Conservation (phyloP, 2,329 filamentous ascomycete genomes). For the Colletotrichum paranaense region DNA sequence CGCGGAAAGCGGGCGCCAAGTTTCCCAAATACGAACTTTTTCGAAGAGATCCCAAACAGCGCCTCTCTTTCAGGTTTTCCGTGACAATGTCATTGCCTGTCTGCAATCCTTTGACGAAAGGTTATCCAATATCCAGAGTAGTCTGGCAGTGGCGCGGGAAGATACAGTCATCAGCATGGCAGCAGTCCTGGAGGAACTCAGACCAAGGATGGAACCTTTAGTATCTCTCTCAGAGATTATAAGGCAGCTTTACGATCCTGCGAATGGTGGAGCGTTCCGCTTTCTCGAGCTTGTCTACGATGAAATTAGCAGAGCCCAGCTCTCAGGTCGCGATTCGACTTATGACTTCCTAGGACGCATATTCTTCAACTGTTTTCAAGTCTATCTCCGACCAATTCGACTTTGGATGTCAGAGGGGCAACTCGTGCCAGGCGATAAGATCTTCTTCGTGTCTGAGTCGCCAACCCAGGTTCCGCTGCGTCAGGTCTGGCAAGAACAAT, state of each 20-base stretch:
- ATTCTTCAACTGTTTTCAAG: constrained; percentile 84
- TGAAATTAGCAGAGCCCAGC: constrained; percentile 75
- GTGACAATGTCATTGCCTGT: constrained; percentile 68
- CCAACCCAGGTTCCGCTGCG: constrained; percentile 67
- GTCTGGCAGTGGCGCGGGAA: constrained; percentile 64
- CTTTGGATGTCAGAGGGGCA: constrained; percentile 87
- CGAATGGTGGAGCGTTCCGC: constrained; percentile 69
- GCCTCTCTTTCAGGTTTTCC: constrained; percentile 77
- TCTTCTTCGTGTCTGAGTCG: constrained; percentile 76
- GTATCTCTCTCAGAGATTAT: constrained; percentile 72
- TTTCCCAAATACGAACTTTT: constrained; percentile 60
- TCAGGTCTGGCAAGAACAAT: constrained; percentile 82
- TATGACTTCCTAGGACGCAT: constrained; percentile 75
- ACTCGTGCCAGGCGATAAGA: constrained; percentile 71
- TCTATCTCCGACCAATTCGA: constrained; percentile 84
- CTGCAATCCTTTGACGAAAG: constrained; percentile 68
- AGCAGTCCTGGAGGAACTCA: constrained; percentile 68
- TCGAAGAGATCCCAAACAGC: constrained; percentile 56
- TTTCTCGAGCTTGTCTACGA: constrained; percentile 84
- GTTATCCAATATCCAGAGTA: constrained; percentile 70
- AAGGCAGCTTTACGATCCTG: constrained; percentile 62
- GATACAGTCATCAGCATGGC: constrained; percentile 75
- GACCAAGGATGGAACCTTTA: constrained; percentile 64
- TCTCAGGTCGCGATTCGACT: constrained; percentile 70
- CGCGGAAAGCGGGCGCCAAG: constrained; percentile 57